Conservation (phyloP, 2,329 filamentous ascomycete species). For the Claviceps digitariae region DNA sequence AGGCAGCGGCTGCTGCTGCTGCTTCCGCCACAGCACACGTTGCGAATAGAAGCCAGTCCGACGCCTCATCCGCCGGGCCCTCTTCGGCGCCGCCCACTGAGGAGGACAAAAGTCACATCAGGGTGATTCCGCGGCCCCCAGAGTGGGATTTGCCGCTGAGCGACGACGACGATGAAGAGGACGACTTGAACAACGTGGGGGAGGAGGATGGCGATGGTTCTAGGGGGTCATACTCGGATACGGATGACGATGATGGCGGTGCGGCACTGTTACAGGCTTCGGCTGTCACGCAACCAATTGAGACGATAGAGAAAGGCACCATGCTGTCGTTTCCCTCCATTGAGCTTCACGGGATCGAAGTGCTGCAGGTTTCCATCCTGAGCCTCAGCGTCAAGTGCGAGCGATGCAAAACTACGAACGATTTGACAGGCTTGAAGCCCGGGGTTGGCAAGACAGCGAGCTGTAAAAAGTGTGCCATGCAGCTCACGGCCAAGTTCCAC, state of each 20-base stretch:
- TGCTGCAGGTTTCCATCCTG: slow-evolving; percentile 55
- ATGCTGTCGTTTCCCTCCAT: slow-evolving; percentile 65
- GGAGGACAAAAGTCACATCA: slow-evolving; percentile 49
- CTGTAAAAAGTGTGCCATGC: slow-evolving; percentile 46
- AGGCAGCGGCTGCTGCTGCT: slow-evolving; percentile 2
- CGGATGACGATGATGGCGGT: slow-evolving; percentile 30
- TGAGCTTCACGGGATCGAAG: slow-evolving; percentile 63
- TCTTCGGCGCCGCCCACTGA: slow-evolving; percentile 7
- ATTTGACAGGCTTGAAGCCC: slow-evolving; percentile 52
- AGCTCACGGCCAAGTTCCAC: slow-evolving; percentile 42
- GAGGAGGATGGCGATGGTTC: slow-evolving; percentile 23
- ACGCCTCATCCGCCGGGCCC: slow-evolving; percentile 5
- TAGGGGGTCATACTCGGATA: slow-evolving; percentile 22
- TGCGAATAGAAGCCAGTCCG: background rate
- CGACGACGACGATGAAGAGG: slow-evolving; percentile 14
- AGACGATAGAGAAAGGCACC: slow-evolving; percentile 51
- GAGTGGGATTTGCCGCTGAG: slow-evolving; percentile 48
- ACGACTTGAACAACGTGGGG: too few relatives aligned
- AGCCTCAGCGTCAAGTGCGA: slow-evolving; percentile 64
- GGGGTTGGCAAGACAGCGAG: slow-evolving; percentile 34
- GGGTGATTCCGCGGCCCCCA: slow-evolving; percentile 60
- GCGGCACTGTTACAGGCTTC: slow-evolving; percentile 16
- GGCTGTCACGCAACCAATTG: slow-evolving; percentile 7
- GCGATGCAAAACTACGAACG: slow-evolving; percentile 61
- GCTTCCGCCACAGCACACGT: slow-evolving; percentile 7